phyloP scores from a whole-genome alignment of 495 filamentous ascomycete genomes.

The Penicillium crystallinum region DNA sequence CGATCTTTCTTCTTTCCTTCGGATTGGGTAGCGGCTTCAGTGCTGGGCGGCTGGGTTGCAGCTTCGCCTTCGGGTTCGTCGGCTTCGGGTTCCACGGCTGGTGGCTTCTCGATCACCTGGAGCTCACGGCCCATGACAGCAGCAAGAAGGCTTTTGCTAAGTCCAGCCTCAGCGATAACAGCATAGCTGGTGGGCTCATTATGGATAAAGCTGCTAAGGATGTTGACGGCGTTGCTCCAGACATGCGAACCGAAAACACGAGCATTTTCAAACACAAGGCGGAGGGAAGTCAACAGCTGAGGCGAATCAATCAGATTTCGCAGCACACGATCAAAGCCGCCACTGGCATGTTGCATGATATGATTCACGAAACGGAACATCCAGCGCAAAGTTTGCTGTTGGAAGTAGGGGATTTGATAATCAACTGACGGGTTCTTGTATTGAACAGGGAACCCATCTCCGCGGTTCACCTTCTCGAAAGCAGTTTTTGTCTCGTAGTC shows the following conservation, averaged over 20 bases:
- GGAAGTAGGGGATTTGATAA: conserved; percentile 85
- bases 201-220: conserved; percentile 94
- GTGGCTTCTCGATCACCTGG: conserved; percentile 28
- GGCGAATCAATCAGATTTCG: conserved; percentile 94
- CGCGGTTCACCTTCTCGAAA: conserved; percentile 54
- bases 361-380: conserved; percentile 95
- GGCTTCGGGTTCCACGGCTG: conserved; percentile 21
- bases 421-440: conserved; percentile 80
- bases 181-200: conserved; percentile 98
- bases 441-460: conserved; percentile 67
- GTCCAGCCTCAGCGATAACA: conserved; percentile 87
- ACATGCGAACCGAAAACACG: conserved; percentile 79
- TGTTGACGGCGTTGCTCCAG: conserved; percentile 87
- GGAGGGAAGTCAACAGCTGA: conserved; percentile 68
- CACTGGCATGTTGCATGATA: conserved; percentile 80
- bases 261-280: conserved; percentile 75
- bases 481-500: conserved; percentile 72
- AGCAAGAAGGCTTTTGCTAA: conserved; percentile 77
- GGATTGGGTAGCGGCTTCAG: conserved; percentile 11
- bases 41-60: conserved; percentile 12
- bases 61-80: conserved; percentile 21
- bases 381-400: conserved; percentile 88
- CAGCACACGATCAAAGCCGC: conserved; percentile 81
- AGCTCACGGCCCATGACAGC: conserved; percentile 59
- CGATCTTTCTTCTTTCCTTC: conserved; percentile 20